phyloP scores from a whole-genome alignment of 2,329 filamentous ascomycete species.

The Epichloe typhina region DNA sequence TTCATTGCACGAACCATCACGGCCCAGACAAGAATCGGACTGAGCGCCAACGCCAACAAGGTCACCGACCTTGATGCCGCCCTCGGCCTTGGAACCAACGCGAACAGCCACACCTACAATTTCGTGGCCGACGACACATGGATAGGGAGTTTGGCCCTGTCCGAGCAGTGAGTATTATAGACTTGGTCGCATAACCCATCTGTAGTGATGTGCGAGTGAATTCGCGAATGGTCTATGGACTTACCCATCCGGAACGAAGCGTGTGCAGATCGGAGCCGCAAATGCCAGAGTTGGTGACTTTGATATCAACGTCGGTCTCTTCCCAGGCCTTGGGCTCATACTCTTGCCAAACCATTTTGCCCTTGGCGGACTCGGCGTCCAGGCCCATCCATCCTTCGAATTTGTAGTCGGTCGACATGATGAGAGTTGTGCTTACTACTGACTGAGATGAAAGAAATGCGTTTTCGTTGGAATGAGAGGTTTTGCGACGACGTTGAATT shows the following conservation, averaged over 20 bases:
- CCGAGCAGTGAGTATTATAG: neutral
- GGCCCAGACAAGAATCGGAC: slow-evolving; percentile 36
- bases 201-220: neutral
- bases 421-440: neutral
- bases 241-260: slow-evolving; percentile 39
- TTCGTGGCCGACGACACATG: slow-evolving; percentile 49
- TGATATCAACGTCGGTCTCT: slow-evolving; percentile 52
- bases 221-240: slow-evolving; percentile 1
- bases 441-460: too few species aligned
- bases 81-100: slow-evolving; percentile 33
- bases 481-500: neutral
- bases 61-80: slow-evolving; percentile 44
- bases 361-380: slow-evolving; percentile 26
- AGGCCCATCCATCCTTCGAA: slow-evolving; percentile 40
- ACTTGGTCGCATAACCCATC: neutral
- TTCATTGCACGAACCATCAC: slow-evolving; percentile 25
- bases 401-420: slow-evolving; percentile 24
- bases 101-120: slow-evolving; percentile 47
- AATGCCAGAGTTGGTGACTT: slow-evolving; percentile 52
- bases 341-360: slow-evolving; percentile 41
- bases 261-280: slow-evolving; percentile 51
- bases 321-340: slow-evolving; percentile 54
- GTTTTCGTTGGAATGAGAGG: neutral
- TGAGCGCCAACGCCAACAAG: slow-evolving; percentile 52
- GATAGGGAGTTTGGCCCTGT: slow-evolving; percentile 15